Base-by-base conservation (phyloP, 345 rosid species). In the Syzygium aqueum region DNA sequence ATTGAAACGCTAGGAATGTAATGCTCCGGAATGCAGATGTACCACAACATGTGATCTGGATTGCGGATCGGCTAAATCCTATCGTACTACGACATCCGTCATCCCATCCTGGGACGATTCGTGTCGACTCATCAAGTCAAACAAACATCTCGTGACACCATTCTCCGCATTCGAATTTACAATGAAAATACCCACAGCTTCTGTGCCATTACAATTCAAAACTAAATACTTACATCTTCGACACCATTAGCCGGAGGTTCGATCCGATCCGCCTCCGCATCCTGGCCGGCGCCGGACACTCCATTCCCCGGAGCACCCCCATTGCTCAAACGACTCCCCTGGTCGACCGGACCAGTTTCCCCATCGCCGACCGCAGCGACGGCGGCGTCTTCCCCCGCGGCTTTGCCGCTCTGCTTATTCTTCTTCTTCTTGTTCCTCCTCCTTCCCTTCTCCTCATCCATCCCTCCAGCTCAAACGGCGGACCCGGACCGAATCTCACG, bases 141-240 rank as follows among this genome's bases (percentile, higher is more conserved):
- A 73, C 19, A 49, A 73, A 73, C 82, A 73, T 40, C 82, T 73
- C 14, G 10, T 73, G 21, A 37, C 14, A 73, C 37, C 82, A 73
- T 73, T 73, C 49, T 19, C 4, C 2, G 49, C 49, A 73, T 73
- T 37, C 1, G 4, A 73, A 37, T 17, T 67, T 67, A 33, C 4
- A 33, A 67, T 21, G 23, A 4, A 78, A 6, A 59, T 37, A 90
- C 96, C 92, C 89, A 92, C 94, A 87, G 59, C 37, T 84, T 86
- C 91, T 22, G 40, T 63, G 65, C 89, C 95, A 88, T 89, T 89
- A 85, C 87, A 33, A 50, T 84, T 73, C 14, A 37, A 73, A 73
- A 5, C 27, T 73, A 73, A 33, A 9, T 2, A 73, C 82, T 73
- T 6, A 73, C 82, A 10, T 37, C 27, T 73, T 19, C 49, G 4